Evolutionary conservation across 1,284 basidiomycete genomes (phyloP), one percentile per base, ranked within the genome.

Genomic region (Ustilago vetiveriae): DNA sequence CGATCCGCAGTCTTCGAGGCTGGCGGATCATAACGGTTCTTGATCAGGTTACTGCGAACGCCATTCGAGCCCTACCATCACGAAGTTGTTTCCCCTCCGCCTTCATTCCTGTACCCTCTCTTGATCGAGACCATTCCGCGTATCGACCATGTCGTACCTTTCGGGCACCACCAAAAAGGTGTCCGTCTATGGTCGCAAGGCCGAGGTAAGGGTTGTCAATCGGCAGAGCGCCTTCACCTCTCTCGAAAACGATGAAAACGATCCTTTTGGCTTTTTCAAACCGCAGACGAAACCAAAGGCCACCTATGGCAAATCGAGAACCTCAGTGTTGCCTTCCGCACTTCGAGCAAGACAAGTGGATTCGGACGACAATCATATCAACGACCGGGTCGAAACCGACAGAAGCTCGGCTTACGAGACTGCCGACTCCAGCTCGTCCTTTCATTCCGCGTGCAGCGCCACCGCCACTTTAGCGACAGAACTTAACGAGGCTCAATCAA

Each of bases 121-220:
- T 29, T 29, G 27, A 29, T 13, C 7, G 6, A 13, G 27, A 29
- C 27, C 27, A 13, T 29, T 29, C 7, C 27, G 6, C 27, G 27
- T 29, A 29, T 17, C 13, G 40, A 14, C 11, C 43, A 70, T 70
- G 67, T 48, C 67, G 40, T 45, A 29, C 27, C 67, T 60, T 13
- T 64, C 60, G 4, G 52, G 51, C 41, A 37, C 39, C 47, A 59
- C 67, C 32, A 70, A 70, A n/a, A 64, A 56, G 52, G 67, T 70
- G 37, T 70, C 60, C 19, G 67, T 70, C n/a, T 70, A 70, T 38
- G 67, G 67, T 11, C 50, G 53, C 27, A 70, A 60, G 21, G 42
- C 60, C 6, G 51, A 55, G 27, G 30, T 56, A 19, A 38, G 60
- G 22, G 44, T 70, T 32, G 51, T 70, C 39, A 60, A 62, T 21